Percentiles rank a stretch among this genome's conserved stretches.
Evolutionary conservation across 2,329 filamentous ascomycete species (phyloP).

Genomic region (Pestalotiopsis sp.): DNA sequence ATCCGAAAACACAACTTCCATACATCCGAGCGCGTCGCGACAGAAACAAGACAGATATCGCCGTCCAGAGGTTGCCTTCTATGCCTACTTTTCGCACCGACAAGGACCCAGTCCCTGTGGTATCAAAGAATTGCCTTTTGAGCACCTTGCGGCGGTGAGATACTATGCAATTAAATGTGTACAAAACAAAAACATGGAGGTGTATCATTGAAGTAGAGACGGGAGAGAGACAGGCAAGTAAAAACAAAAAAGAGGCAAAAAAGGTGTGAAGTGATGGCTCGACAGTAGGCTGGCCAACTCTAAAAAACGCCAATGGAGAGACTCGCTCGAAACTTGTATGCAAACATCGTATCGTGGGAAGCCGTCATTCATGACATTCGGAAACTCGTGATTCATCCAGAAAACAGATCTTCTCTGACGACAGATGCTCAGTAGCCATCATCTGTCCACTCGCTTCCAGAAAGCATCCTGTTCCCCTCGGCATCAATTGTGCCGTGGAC

Average conservation of each 20-base stretch:
- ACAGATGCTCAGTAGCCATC: constrained; percentile 52
- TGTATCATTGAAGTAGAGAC: constrained; percentile 1
- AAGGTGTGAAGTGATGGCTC: not conserved
- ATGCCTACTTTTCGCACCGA: not conserved
- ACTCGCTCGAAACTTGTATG: constrained; percentile 12
- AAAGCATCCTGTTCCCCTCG: constrained; percentile 65
- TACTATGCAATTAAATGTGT: constrained; percentile 16
- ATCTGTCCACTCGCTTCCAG: constrained; percentile 69
- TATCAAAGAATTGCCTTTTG: not conserved
- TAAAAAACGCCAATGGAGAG: constrained; percentile 9
- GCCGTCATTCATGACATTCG: constrained; percentile 20
- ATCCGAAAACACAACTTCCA: constrained; percentile 6
- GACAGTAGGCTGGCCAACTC: not conserved
- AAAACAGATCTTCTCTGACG: constrained; percentile 13
- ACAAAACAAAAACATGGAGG: constrained; percentile 9
- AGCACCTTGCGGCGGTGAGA: constrained; percentile 13
- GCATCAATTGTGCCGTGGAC: constrained; percentile 51
- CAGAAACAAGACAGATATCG: not conserved
- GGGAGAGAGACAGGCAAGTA: not conserved
- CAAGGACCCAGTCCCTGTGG: not conserved
- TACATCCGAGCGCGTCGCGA: constrained; percentile 3
- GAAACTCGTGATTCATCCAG: constrained; percentile 27
- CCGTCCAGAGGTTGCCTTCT: not conserved
- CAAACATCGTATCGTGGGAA: constrained; percentile 26
- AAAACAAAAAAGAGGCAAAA: constrained; percentile 1